A percentile compares a stretch with the other conserved stretches of the same genome.
These are phyloP conservation scores for Clathrus columnatus DNA, from an alignment of 768 basidiomycete species.

Conservation along the genomic window DNA sequence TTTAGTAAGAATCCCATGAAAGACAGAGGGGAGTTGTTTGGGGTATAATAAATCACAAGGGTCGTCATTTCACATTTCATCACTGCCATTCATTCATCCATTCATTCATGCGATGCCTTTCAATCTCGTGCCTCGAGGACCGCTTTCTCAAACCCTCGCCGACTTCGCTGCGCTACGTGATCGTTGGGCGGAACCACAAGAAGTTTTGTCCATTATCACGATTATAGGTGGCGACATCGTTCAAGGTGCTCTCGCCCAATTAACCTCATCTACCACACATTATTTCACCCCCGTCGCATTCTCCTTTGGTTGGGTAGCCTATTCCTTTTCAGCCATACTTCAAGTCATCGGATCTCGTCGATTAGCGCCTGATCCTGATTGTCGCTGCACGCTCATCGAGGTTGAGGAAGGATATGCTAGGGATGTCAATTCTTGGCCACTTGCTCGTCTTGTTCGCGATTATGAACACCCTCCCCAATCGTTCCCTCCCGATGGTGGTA, in stretches of 20 bases:
- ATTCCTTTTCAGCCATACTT: conserved; percentile 21
- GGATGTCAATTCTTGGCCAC: conserved; percentile 21
- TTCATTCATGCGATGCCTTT: no score
- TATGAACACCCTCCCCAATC: conserved; percentile 12
- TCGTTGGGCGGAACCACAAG: conserved; percentile 22
- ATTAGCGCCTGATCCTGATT: conserved; percentile 23
- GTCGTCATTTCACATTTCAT: no score
- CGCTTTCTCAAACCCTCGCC: no score
- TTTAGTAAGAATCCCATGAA: no score
- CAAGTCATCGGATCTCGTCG: conserved; percentile 19
- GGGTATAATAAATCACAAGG: no score
- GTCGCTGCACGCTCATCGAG: conserved; percentile 18
- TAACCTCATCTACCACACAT: conserved; percentile 18
- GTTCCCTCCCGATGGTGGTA: background rate
- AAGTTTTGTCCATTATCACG: conserved; percentile 21
- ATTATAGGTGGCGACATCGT: conserved; percentile 27
- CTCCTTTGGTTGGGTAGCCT: conserved; percentile 28
- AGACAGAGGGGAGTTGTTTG: no score
- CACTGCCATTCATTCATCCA: no score
- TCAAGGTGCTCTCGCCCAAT: conserved; percentile 23
- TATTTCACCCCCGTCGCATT: conserved; percentile 23
- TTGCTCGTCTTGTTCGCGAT: conserved; percentile 24
- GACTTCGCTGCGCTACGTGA: no score
- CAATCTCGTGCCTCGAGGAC: no score
- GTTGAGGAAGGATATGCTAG: conserved; percentile 20